phyloP scores from a whole-genome alignment of 148 eudicot genomes.

The Chenopodium suecicum region DNA sequence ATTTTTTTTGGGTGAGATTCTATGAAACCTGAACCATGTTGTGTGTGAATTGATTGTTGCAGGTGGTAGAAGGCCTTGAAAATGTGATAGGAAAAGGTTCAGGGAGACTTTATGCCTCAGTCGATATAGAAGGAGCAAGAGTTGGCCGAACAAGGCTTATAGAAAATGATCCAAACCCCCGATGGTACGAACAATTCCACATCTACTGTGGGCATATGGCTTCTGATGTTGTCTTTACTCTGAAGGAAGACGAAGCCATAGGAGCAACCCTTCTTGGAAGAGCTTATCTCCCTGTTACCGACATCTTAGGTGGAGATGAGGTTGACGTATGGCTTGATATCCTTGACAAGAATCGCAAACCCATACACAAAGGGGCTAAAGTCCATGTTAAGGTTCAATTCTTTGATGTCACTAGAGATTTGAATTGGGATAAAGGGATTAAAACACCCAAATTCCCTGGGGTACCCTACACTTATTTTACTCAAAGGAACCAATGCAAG shows the following conservation, averaged over 20 bases:
- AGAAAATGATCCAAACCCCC: conserved; percentile 35
- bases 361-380: conserved; percentile 35
- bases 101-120: conserved; percentile 40
- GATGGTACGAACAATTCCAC: conserved; percentile 59
- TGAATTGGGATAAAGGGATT: conserved; percentile 46
- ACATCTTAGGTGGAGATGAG: conserved; percentile 38
- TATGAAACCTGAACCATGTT: too few relatives aligned
- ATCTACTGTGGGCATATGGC: conserved; percentile 52
- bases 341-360: conserved; percentile 33
- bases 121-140: conserved; percentile 48
- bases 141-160: conserved; percentile 52
- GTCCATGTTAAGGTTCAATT: conserved; percentile 45
- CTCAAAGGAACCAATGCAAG: conserved; percentile 42
- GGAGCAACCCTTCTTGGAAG: conserved; percentile 44
- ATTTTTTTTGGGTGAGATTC: neutral
- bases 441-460: conserved; percentile 45
- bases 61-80: conserved; percentile 29
- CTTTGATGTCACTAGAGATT: conserved; percentile 39
- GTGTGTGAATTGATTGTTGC: neutral
- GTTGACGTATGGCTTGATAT: conserved; percentile 45
- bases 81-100: conserved; percentile 28
- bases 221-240: conserved; percentile 40
- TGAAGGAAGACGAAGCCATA: conserved; percentile 45
- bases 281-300: conserved; percentile 45
- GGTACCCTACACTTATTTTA: conserved; percentile 50